Percentiles rank a stretch among this genome's conserved stretches.
These are phyloP conservation scores for Chrysosporium keratinophilum DNA, from an alignment of 2,329 filamentous ascomycete species.

Conservation along the genomic window DNA sequence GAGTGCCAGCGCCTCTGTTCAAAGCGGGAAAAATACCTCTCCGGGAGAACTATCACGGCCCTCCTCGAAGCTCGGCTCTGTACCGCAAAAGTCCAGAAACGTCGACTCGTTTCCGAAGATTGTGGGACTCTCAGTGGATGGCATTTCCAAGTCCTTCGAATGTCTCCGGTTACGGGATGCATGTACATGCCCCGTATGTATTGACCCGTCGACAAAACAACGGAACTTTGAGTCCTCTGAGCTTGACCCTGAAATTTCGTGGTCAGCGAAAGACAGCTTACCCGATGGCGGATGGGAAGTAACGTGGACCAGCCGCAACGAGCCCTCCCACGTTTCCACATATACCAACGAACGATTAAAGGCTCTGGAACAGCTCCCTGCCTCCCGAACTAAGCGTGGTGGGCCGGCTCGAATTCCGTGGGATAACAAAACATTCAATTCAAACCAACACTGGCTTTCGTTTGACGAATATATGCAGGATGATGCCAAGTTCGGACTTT, in stretches of 20 bases:
- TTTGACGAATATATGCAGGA: constrained; percentile 62
- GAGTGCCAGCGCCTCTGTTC: too few species aligned
- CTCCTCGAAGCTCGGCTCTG: too few species aligned
- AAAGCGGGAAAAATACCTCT: too few species aligned
- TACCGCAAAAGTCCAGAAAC: too few species aligned
- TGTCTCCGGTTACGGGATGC: constrained; percentile 41
- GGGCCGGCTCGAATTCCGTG: not conserved
- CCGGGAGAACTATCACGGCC: too few species aligned
- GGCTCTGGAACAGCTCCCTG: not conserved
- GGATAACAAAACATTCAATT: constrained; percentile 32
- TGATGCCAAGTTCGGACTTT: constrained; percentile 48
- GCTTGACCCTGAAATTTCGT: constrained; percentile 43
- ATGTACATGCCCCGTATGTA: constrained; percentile 45
- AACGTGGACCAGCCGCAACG: not conserved
- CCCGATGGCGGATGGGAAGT: constrained; percentile 38
- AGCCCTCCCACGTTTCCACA: constrained; percentile 31
- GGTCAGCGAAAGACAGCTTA: constrained; percentile 26
- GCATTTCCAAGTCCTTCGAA: not conserved
- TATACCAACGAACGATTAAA: constrained; percentile 20
- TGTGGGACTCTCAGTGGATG: not conserved
- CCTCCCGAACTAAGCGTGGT: not conserved
- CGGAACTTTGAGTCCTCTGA: constrained; percentile 56
- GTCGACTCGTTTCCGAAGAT: too few species aligned
- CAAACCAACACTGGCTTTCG: constrained; percentile 45
- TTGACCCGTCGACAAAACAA: constrained; percentile 50